Evolutionary conservation across 768 basidiomycete species (phyloP).

Genomic region (Leccinellum rugosiceps): DNA sequence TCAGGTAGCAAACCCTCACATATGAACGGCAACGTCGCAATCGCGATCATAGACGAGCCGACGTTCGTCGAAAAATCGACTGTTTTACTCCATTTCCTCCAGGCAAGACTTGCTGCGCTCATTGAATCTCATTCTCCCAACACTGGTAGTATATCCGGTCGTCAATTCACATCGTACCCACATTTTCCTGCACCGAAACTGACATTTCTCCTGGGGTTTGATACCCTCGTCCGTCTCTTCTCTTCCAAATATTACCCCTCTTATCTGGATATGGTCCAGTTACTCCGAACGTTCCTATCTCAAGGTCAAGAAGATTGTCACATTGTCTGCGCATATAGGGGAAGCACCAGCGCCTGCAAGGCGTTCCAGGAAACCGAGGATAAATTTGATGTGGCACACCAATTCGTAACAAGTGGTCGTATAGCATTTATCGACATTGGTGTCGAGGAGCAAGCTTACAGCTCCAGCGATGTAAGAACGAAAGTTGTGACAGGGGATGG

Average conservation of each 20-base stretch:
- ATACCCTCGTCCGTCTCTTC: slow-evolving; percentile 82
- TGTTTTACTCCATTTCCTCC: slow-evolving; percentile 52
- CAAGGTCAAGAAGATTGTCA: slow-evolving; percentile 52
- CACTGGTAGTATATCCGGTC: slow-evolving; percentile 7
- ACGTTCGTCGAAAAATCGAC: slow-evolving; percentile 83
- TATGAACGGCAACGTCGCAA: slow-evolving; percentile 51
- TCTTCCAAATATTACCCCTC: slow-evolving; percentile 69
- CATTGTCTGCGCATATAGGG: slow-evolving; percentile 67
- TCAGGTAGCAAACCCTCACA: background rate
- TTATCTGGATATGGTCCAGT: slow-evolving; percentile 48
- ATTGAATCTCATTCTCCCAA: background rate
- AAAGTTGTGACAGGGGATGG: slow-evolving; percentile 20
- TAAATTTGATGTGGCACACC: slow-evolving; percentile 35
- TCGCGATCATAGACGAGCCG: slow-evolving; percentile 83
- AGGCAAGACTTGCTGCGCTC: slow-evolving; percentile 17
- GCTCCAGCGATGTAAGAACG: slow-evolving; percentile 65
- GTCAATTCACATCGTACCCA: slow-evolving; percentile 2
- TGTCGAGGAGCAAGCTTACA: slow-evolving; percentile 51
- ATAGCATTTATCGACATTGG: slow-evolving; percentile 64
- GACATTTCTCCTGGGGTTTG: slow-evolving; percentile 75
- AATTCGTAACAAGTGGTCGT: slow-evolving; percentile 49
- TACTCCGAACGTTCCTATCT: slow-evolving; percentile 59
- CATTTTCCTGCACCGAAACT: slow-evolving; percentile 38
- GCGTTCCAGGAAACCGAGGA: slow-evolving; percentile 30
- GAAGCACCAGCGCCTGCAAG: slow-evolving; percentile 12